phyloP scores from a whole-genome alignment of 768 basidiomycete species.

The Trametes cingulata region DNA sequence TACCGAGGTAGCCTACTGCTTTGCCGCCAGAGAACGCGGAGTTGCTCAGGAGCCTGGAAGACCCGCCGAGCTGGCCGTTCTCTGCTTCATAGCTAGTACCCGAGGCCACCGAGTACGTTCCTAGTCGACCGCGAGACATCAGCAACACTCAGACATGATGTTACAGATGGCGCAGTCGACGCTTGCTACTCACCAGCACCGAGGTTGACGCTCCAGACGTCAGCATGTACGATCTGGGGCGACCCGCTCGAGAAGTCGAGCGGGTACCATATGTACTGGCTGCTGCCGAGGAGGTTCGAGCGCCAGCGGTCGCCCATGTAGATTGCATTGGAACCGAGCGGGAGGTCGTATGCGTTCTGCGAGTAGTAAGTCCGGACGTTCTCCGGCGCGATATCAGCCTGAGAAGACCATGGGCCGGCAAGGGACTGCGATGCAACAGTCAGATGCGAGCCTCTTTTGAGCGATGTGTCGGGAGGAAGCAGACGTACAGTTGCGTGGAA shows the following conservation, averaged over 20 bases:
- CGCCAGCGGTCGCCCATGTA: constrained; percentile 72
- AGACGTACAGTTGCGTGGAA: constrained; percentile 50
- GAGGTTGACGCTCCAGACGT: constrained; percentile 58
- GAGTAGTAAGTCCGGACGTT: constrained; percentile 58
- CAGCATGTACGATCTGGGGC: constrained; percentile 55
- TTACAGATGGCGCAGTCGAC: neutral
- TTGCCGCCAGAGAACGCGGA: constrained; percentile 53
- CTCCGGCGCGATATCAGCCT: constrained; percentile 56
- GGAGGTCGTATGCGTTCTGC: constrained; percentile 58
- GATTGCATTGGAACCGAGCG: constrained; percentile 49
- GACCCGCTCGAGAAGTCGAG: constrained; percentile 53
- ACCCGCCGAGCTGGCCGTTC: constrained; percentile 48
- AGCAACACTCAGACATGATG: neutral
- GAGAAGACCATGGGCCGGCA: constrained; percentile 54
- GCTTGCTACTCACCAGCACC: constrained; percentile 37
- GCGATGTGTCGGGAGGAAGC: too few relatives aligned
- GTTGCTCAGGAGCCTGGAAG: constrained; percentile 43
- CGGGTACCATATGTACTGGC: constrained; percentile 64
- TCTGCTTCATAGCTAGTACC: constrained; percentile 62
- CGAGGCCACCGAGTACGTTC: constrained; percentile 49
- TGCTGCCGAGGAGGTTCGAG: constrained; percentile 52
- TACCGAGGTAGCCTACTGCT: constrained; percentile 58
- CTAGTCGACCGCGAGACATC: constrained; percentile 18
- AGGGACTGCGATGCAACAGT: constrained; percentile 40
- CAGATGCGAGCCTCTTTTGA: too few relatives aligned